Percentiles rank a stretch among this genome's conserved stretches.
Evolutionary conservation across 2,329 filamentous ascomycete species (phyloP).

Genomic region (Pleurostoma richardsiae): DNA sequence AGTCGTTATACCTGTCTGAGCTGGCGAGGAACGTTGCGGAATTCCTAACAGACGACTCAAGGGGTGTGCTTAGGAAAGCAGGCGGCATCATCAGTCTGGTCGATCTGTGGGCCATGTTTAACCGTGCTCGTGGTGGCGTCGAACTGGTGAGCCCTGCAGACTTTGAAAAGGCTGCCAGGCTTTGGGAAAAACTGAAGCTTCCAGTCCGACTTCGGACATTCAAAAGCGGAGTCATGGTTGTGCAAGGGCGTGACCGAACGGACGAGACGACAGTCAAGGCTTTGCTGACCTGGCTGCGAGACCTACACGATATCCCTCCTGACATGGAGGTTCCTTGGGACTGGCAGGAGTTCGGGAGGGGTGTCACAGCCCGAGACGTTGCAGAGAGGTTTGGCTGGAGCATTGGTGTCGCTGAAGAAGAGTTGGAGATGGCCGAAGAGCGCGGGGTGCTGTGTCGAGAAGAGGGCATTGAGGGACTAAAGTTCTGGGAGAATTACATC

Average conservation of each 20-base stretch:
- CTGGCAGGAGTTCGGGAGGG: constrained; percentile 71
- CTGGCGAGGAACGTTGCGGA: constrained; percentile 80
- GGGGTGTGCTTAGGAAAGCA: constrained; percentile 70
- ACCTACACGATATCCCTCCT: constrained; percentile 62
- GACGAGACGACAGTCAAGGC: constrained; percentile 84
- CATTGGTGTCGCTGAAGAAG: constrained; percentile 89
- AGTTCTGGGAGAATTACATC: constrained; percentile 85
- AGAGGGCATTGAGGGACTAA: constrained; percentile 82
- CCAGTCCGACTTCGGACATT: constrained; percentile 85
- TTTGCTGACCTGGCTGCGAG: constrained; percentile 71
- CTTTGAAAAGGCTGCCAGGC: constrained; percentile 80
- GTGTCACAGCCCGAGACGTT: constrained; percentile 83
- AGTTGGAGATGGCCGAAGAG: constrained; percentile 96
- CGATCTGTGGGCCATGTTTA: constrained; percentile 92
- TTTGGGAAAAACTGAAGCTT: constrained; percentile 84
- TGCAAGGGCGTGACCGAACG: constrained; percentile 81
- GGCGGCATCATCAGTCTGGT: constrained; percentile 87
- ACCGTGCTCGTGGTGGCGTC: constrained; percentile 85
- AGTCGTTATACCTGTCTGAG: constrained; percentile 85
- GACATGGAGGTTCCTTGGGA: constrained; percentile 67
- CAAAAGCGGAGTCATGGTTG: constrained; percentile 89
- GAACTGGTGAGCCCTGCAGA: constrained; percentile 89
- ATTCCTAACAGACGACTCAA: constrained; percentile 79
- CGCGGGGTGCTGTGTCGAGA: constrained; percentile 82
- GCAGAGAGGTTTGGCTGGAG: constrained; percentile 95